phyloP scores from a whole-genome alignment of 768 basidiomycete species.

The Tricholoma sp. region DNA sequence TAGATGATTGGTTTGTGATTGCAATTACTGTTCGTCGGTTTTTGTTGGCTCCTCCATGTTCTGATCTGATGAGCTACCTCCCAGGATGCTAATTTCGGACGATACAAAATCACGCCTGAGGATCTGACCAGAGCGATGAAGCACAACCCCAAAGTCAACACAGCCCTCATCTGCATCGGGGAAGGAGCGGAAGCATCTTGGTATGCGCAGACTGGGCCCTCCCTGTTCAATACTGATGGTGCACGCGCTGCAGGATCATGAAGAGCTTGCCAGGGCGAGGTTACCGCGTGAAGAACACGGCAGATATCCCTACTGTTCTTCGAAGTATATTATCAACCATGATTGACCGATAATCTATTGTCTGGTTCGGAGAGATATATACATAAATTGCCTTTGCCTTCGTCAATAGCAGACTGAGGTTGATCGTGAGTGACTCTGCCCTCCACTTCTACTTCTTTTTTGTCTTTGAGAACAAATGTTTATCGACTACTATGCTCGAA shows the following conservation, averaged over 20 bases:
- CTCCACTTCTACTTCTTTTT: too few relatives aligned
- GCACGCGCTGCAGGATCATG: conserved; percentile 41
- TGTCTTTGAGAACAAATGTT: too few relatives aligned
- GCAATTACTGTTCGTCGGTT: conserved; percentile 44
- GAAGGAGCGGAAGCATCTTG: conserved; percentile 62
- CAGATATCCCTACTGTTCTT: conserved; percentile 60
- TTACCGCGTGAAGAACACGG: conserved; percentile 55
- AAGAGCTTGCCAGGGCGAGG: conserved; percentile 56
- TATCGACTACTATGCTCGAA: too few relatives aligned
- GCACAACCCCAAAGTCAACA: conserved; percentile 59
- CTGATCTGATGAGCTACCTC: background rate
- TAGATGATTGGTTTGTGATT: conserved; percentile 70
- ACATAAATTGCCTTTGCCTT: background rate
- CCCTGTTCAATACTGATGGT: background rate
- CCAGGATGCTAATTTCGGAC: conserved; percentile 60
- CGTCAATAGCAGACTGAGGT: too few relatives aligned
- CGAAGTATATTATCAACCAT: conserved; percentile 56
- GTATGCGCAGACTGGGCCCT: conserved; percentile 25
- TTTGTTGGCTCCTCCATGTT: background rate
- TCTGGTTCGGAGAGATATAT: background rate
- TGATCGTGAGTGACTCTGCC: too few relatives aligned
- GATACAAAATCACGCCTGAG: conserved; percentile 57
- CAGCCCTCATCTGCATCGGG: conserved; percentile 63
- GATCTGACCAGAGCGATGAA: conserved; percentile 55
- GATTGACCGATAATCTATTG: conserved; percentile 33